Conservation (phyloP, 495 filamentous ascomycete genomes). For the Barbatosphaeria neglecta region DNA sequence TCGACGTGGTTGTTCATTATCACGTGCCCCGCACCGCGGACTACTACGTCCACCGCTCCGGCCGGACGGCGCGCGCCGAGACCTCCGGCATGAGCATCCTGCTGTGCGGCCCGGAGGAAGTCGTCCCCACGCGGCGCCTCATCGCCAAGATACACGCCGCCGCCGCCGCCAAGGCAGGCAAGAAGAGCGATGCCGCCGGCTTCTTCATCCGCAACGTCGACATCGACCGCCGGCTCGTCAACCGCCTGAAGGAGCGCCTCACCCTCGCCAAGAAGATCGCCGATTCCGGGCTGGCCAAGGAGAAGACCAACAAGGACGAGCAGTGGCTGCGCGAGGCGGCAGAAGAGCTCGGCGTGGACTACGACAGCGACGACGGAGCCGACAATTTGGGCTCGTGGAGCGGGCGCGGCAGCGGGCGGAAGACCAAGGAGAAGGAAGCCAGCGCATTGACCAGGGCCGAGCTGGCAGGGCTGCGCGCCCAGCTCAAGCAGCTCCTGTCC, state of each 20-base stretch:
- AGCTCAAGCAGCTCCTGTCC: slow-evolving; percentile 54
- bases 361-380: slow-evolving; percentile 70
- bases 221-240: slow-evolving; percentile 67
- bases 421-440: slow-evolving; percentile 62
- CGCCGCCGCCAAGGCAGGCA: slow-evolving; percentile 18
- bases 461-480: slow-evolving; percentile 45
- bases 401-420: slow-evolving; percentile 55
- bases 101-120: slow-evolving; percentile 86
- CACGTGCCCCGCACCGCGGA: slow-evolving; percentile 88
- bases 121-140: slow-evolving; percentile 67
- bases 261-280: slow-evolving; percentile 72
- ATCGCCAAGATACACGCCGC: slow-evolving; percentile 72
- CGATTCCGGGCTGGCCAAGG: slow-evolving; percentile 72
- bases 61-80: slow-evolving; percentile 80
- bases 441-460: slow-evolving; percentile 58
- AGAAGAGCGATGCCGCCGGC: slow-evolving; percentile 36
- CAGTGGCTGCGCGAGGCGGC: slow-evolving; percentile 75
- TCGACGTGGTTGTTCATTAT: slow-evolving; percentile 85
- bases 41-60: slow-evolving; percentile 89
- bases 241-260: slow-evolving; percentile 61
- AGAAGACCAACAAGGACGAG: slow-evolving; percentile 71
- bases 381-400: slow-evolving; percentile 48
- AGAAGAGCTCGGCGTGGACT: slow-evolving; percentile 88
- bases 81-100: slow-evolving; percentile 68
- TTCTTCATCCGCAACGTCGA: slow-evolving; percentile 67